Conservation (phyloP, 345 rosid species). For the Eucalyptus cloeziana region DNA sequence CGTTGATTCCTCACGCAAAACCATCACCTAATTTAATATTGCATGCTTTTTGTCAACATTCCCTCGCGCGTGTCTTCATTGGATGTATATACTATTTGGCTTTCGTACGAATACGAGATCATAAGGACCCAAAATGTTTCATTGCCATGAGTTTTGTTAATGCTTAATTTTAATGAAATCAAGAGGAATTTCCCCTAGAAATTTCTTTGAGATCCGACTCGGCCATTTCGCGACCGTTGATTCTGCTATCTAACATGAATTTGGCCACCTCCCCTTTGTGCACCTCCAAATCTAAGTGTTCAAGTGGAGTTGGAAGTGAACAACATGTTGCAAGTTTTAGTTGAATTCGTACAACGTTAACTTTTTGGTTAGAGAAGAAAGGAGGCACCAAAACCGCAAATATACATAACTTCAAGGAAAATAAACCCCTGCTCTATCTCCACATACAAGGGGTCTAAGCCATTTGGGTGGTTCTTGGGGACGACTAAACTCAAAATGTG, state of each 20-base stretch:
- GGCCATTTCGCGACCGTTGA: not conserved
- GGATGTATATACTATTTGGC: not conserved
- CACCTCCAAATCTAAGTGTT: not conserved
- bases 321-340: not conserved
- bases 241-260: not conserved
- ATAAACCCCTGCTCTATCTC: not conserved
- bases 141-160: not conserved
- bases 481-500: not conserved
- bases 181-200: not conserved
- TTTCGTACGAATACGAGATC: not conserved
- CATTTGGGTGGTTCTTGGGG: not conserved
- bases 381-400: not conserved
- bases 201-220: not conserved
- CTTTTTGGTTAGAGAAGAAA: not conserved
- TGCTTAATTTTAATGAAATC: not conserved
- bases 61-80: not conserved
- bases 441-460: not conserved
- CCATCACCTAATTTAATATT: not conserved
- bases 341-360: not conserved
- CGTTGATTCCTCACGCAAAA: not conserved
- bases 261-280: not conserved
- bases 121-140: not conserved
- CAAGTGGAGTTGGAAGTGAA: not conserved
- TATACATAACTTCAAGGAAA: not conserved
- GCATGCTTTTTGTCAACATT: not conserved